Evolutionary conservation across 2,329 filamentous ascomycete species (phyloP).

Genomic region (Bipolaris gigantea): DNA sequence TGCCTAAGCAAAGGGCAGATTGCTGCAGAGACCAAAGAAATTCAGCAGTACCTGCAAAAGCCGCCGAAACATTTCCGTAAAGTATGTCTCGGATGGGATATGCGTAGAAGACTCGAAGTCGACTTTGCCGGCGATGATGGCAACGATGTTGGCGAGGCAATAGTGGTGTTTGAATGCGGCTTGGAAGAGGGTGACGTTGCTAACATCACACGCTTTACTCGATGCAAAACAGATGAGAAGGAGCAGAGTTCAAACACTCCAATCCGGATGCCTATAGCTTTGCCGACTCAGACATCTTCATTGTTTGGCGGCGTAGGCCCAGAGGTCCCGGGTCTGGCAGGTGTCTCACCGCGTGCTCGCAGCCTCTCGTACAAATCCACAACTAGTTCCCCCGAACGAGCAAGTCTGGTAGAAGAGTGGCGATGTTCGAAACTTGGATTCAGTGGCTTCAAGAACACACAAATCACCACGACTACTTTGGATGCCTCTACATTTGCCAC

Average conservation of each 20-base stretch:
- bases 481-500: constrained; percentile 75
- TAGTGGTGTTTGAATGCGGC: constrained; percentile 75
- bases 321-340: constrained; percentile 25
- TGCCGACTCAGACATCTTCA: constrained; percentile 40
- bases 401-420: constrained; percentile 63
- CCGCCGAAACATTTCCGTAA: constrained; percentile 78
- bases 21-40: constrained; percentile 75
- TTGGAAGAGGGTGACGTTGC: constrained; percentile 61
- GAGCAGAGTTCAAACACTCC: constrained; percentile 23
- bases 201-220: constrained; percentile 60
- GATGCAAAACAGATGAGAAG: constrained; percentile 51
- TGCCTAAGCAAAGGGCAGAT: constrained; percentile 71
- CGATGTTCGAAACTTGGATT: constrained; percentile 63
- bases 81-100: constrained; percentile 85
- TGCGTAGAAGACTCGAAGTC: constrained; percentile 80
- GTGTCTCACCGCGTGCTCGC: constrained; percentile 26
- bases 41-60: constrained; percentile 73
- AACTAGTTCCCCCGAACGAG: constrained; percentile 44
- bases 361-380: constrained; percentile 40
- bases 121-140: constrained; percentile 85
- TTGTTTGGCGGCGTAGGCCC: constrained; percentile 55
- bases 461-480: constrained; percentile 70
- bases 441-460: constrained; percentile 59
- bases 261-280: constrained; percentile 21
- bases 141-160: constrained; percentile 72